Evolutionary conservation across 2,329 filamentous ascomycete genomes (phyloP).

Genomic region (Stagonosporopsis cucurbitacearum): DNA sequence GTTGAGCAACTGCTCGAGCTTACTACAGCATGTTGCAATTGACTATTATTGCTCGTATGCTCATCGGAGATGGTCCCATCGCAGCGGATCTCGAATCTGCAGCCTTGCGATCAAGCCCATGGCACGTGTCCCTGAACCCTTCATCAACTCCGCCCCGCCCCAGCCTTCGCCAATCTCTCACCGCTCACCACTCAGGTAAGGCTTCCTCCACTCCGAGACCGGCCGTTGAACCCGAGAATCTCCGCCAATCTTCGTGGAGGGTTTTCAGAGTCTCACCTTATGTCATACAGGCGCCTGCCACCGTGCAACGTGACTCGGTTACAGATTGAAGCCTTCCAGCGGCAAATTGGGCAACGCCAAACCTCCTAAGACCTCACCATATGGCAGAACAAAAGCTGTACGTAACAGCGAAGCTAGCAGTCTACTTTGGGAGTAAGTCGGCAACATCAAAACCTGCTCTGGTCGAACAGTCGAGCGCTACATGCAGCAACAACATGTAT

Average conservation of each 20-base stretch:
- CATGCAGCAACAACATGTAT: constrained; percentile 14
- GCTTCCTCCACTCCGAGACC: constrained; percentile 32
- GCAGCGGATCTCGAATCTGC: constrained; percentile 11
- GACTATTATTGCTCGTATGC: constrained; percentile 14
- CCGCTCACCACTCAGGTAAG: constrained; percentile 35
- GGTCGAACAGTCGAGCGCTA: constrained; percentile 8
- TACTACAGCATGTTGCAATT: constrained; percentile 2
- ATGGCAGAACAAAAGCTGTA: constrained; percentile 29
- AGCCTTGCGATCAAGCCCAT: constrained; percentile 20
- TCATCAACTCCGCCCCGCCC: constrained; percentile 34
- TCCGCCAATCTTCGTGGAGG: constrained; percentile 28
- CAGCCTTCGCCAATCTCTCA: constrained; percentile 19
- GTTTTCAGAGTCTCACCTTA: constrained; percentile 14
- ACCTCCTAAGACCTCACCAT: constrained; percentile 18
- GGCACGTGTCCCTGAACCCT: constrained; percentile 28
- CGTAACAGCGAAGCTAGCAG: constrained; percentile 30
- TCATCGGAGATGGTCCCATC: neutral
- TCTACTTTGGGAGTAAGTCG: constrained; percentile 7
- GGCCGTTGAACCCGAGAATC: constrained; percentile 16
- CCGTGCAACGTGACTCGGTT: constrained; percentile 20
- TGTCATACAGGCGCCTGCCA: constrained; percentile 27
- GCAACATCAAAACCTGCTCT: constrained; percentile 29
- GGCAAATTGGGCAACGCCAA: constrained; percentile 21
- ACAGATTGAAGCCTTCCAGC: constrained; percentile 15
- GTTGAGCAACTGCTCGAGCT: neutral